Conservation (phyloP, 2,329 filamentous ascomycete species). For the Juglanconis sp. region DNA sequence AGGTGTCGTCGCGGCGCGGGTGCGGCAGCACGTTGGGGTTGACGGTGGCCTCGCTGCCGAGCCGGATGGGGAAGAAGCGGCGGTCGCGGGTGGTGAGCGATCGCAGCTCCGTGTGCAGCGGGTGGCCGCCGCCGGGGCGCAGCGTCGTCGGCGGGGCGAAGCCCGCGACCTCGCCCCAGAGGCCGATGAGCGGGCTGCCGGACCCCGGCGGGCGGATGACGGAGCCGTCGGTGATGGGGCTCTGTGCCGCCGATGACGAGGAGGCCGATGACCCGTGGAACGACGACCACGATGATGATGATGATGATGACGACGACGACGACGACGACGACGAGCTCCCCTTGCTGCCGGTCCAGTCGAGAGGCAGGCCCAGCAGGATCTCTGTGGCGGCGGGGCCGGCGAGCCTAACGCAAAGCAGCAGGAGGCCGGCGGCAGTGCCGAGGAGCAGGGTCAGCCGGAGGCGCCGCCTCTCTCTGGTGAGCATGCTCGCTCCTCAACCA, state of each 20-base stretch:
- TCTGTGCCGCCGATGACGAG: not conserved
- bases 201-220: not conserved
- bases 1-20: slow-evolving; percentile 43
- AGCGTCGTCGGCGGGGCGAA: slow-evolving; percentile 2
- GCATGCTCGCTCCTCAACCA: not conserved
- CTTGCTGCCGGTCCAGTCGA: not conserved
- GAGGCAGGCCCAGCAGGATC: not conserved
- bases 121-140: slow-evolving; percentile 5
- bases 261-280: not conserved
- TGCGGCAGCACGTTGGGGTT: slow-evolving; percentile 60
- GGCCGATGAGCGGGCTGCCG: not conserved
- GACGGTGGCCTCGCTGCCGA: slow-evolving; percentile 38
- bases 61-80: slow-evolving; percentile 48
- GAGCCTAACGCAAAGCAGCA: slow-evolving; percentile 7
- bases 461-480: not conserved
- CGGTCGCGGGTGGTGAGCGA: slow-evolving; percentile 43
- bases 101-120: slow-evolving; percentile 37
- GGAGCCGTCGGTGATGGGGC: not conserved
- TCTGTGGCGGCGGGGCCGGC: slow-evolving; percentile 2
- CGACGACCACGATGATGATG: not conserved
- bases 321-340: not conserved
- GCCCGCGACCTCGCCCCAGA: slow-evolving; percentile 4
- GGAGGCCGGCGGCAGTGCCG: not conserved
- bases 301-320: not conserved
- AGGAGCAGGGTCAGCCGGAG: not conserved